A percentile compares a stretch with the other conserved stretches of the same genome.
phyloP scores from a whole-genome alignment of 1,139 yeast species.

The Groenewaldozyma sp. region DNA sequence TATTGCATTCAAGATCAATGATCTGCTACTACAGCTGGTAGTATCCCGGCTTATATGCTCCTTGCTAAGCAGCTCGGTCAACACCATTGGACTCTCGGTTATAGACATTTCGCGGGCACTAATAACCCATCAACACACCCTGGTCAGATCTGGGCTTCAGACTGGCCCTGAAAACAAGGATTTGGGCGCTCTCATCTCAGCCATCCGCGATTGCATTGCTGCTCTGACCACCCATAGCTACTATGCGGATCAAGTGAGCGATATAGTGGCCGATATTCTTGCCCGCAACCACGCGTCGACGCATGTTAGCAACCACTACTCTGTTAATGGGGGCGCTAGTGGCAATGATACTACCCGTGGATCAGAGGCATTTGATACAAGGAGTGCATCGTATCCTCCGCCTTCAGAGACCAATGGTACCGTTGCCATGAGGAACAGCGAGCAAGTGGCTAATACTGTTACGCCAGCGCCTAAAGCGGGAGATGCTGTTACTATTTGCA shows the following conservation, averaged over 20 bases:
- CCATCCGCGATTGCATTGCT: conserved; percentile 38
- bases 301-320: too few species aligned
- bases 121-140: conserved; percentile 46
- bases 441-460: not conserved
- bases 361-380: not conserved
- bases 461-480: not conserved
- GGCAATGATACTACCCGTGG: not conserved
- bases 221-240: conserved; percentile 63
- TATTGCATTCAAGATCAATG: conserved; percentile 22
- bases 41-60: conserved; percentile 52
- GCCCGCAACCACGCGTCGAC: conserved; percentile 12
- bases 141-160: conserved; percentile 23
- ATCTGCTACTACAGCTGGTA: conserved; percentile 36
- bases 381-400: too few species aligned
- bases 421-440: not conserved
- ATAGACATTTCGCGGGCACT: conserved; percentile 66
- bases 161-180: not conserved
- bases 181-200: conserved; percentile 15
- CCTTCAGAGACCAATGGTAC: not conserved
- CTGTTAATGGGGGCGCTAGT: not conserved
- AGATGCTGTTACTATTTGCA: conserved; percentile 10
- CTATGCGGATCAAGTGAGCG: conserved; percentile 73
- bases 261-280: conserved; percentile 49
- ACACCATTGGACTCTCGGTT: conserved; percentile 84
- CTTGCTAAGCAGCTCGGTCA: conserved; percentile 67